Base-by-base conservation (phyloP, 2,329 filamentous ascomycete genomes). In the Phialemoniopsis sp. region DNA sequence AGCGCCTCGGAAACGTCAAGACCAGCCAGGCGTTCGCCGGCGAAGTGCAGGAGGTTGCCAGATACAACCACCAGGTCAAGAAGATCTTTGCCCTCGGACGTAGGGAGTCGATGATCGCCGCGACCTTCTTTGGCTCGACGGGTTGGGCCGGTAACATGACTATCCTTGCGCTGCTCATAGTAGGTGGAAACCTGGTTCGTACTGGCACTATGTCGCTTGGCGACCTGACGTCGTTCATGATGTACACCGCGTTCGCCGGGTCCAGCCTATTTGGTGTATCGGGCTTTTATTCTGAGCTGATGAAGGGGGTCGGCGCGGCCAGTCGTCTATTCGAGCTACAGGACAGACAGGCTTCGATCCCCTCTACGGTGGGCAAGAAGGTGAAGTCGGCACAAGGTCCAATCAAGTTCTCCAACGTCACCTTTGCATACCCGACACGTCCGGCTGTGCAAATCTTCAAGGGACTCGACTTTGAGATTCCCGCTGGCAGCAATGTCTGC, bases 241-340 rank as follows among this genome's bases (percentile, higher is more conserved):
- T 98, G 91, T 98, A 97, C 63, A 95, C 90, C 4, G 91, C 88
- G 4, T 97, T 82, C 60, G 79, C 80, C 7, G 80, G 80, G 4
- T 93, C 87, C 36, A 95, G 88, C 63, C 78, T 98, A 47, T 95
- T 97, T 51, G 93, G 93, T 4, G 72, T 98, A 2, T 95, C 89
- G 4, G 89, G 87, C 41, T 98, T 98, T 66, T 98, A 96, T 64
- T 95, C 90, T 0, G 93, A 98, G 59, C 74, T 98, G 45, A 98
- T 98, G 93, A 98, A 98, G 63, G 94, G 94, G 32, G 91, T 95
- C 4, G 93, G 94, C 54, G 93, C 93, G 32, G 93, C 93, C n/a
- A 95, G 86, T 55, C 85, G 93, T 44, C 73, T 98, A 2, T 98
- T 98, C 55, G 93, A 98, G 58, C 76, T 98, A 6, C 90, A 97